Percentiles rank a stretch among this genome's conserved stretches.
Conservation (phyloP, 2,329 filamentous ascomycete species). For the Talaromyces rugulosus region DNA sequence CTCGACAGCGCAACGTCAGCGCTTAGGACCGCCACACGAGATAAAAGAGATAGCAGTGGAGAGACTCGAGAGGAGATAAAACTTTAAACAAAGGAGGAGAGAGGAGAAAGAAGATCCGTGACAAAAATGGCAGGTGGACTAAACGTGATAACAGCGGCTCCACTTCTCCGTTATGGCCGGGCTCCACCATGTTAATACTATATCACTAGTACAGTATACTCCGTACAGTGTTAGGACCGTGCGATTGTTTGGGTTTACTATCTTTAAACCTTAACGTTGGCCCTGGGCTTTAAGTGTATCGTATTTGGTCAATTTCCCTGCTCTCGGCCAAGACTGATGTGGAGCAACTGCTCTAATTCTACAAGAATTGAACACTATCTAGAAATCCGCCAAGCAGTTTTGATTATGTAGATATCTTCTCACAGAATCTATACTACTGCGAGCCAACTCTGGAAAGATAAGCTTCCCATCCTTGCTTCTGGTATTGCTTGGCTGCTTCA, state of each 20-base stretch:
- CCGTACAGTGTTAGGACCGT: neutral
- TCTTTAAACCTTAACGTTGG: neutral
- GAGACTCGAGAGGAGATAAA: neutral
- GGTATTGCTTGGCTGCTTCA: constrained; percentile 41
- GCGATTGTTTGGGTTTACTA: neutral
- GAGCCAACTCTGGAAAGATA: constrained; percentile 35
- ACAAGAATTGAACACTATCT: neutral
- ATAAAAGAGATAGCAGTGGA: neutral
- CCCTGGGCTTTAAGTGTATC: neutral
- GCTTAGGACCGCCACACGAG: neutral
- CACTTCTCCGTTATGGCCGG: neutral
- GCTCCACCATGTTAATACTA: neutral
- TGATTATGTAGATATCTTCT: neutral
- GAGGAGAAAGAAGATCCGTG: neutral
- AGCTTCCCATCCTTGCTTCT: constrained; percentile 44
- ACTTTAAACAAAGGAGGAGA: neutral
- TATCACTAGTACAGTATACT: neutral
- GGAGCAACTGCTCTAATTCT: neutral
- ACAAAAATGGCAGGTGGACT: neutral
- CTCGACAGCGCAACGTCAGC: neutral
- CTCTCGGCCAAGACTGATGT: neutral
- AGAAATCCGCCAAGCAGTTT: neutral
- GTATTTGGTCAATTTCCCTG: neutral
- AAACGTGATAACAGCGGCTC: neutral
- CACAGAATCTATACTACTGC: neutral